phyloP scores from a whole-genome alignment of 192 early-diverging fungal genomes.

The Backusella parvicylindrica region DNA sequence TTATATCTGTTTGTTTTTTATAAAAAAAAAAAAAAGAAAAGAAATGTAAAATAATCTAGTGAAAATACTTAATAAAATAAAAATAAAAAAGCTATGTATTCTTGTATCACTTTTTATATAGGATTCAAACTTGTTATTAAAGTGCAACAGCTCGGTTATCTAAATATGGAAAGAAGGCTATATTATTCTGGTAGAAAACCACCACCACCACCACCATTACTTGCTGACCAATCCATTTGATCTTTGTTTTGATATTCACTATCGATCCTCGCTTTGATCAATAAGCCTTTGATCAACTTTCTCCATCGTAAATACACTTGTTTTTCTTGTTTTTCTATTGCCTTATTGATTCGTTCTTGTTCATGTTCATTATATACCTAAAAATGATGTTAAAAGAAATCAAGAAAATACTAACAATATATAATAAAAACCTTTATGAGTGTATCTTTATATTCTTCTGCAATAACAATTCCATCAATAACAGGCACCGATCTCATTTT shows the following conservation, averaged over 20 bases:
- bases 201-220: background rate
- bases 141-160: background rate
- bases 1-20: background rate
- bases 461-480: conserved; percentile 67
- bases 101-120: background rate
- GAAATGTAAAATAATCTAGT: background rate
- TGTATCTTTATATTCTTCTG: conserved; percentile 51
- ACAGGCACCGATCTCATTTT: conserved; percentile 57
- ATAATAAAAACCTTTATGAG: conserved; percentile 55
- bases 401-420: too few relatives aligned
- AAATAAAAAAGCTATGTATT: background rate
- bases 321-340: conserved; percentile 35
- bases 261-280: conserved; percentile 50
- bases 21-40: background rate
- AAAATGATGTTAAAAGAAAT: conserved; percentile 11
- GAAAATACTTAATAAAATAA: conserved; percentile 11
- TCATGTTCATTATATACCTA: conserved; percentile 37
- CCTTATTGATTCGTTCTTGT: conserved; percentile 13
- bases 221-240: background rate
- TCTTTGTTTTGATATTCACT: conserved; percentile 47
- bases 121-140: background rate
- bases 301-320: conserved; percentile 50
- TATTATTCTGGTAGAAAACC: background rate
- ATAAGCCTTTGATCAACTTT: conserved; percentile 46
- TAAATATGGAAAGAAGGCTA: background rate